Base-by-base conservation (phyloP, 75 land plant genomes). In the Ceratopteris richardii region DNA sequence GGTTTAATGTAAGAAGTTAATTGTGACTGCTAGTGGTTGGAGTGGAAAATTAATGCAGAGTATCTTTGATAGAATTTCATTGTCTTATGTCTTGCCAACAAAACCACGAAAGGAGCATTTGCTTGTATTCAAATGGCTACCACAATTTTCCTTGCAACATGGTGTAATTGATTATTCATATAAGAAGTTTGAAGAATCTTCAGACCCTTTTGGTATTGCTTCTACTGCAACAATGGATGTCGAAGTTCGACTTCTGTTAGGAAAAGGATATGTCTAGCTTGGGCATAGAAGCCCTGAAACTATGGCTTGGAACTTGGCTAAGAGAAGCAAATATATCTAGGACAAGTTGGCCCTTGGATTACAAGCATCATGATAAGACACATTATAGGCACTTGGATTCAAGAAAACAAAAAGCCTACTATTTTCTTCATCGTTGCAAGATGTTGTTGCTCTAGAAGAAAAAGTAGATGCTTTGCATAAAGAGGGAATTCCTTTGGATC, bases 231-330 rank as follows among this genome's bases (percentile, higher is more conserved):
- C 98, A 1, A 66, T 75, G 36, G 98, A 93, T 70, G n/a, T 52
- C 1, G 57, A 21, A 21, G 98, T 95, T 16, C 80, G 78, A 41
- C 77, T 93, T 52, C 67, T 93, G 29, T 77, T 88, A 26, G 94
- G 97, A 87, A 77, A 36, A 66, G 98, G 98, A n/a, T 93, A 93
- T 36, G 74, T 93, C 40, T 93, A 96, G 98, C 81, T 81, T 86
- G 71, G 61, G 12, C 84, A 81, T 64, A 80, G 75, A 58, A 74
- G 70, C 0, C 98, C 95, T 17, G 80, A 71, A 1, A 74, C 68
- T 56, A 80, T 76, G 5, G 72, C 31, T 20, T 93, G 95, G 98
- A 82, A 78, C 28, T 66, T 93, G 18, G 63, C 86, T 52, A 56
- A 59, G 53, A 73, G 90, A 56, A 86, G 98, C 80, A 84, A 81